These are phyloP conservation scores for Bassia scoparia DNA, from an alignment of 148 eudicot genomes.

Conservation along the genomic window DNA sequence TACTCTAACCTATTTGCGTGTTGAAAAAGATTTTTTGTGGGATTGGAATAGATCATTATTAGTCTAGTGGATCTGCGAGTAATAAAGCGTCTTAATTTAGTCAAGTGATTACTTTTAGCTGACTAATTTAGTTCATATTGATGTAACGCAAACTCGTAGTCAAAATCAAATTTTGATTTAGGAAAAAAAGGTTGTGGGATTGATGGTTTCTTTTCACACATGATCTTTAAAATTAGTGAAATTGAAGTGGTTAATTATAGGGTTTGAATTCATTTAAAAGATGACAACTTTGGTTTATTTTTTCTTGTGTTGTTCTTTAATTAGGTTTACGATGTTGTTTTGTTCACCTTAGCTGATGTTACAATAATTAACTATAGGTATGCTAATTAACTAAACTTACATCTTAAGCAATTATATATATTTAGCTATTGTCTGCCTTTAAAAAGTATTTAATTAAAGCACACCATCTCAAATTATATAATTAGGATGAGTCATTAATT, in stretches of 20 bases:
- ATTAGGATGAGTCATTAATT: neutral
- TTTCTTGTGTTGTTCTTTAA: neutral
- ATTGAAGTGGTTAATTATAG: neutral
- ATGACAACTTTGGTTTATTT: neutral
- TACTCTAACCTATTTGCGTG: too few relatives aligned
- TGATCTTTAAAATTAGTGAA: neutral
- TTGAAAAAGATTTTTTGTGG: neutral
- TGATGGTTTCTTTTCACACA: neutral
- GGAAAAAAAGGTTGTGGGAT: neutral
- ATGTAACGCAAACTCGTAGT: neutral
- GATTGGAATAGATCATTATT: neutral
- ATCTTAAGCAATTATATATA: neutral
- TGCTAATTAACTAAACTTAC: slow-evolving; percentile 2
- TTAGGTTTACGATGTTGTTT: slow-evolving; percentile 11
- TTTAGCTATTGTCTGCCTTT: neutral
- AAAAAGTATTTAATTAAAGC: neutral
- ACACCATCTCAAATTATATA: neutral
- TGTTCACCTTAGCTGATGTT: neutral
- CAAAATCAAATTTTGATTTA: neutral
- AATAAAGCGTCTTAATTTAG: neutral
- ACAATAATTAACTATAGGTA: neutral
- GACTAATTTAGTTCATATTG: neutral
- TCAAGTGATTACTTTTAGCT: neutral
- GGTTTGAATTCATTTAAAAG: neutral
- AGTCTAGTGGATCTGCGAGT: neutral